phyloP scores from a whole-genome alignment of 306 rosid species.

The Glycine soja region DNA sequence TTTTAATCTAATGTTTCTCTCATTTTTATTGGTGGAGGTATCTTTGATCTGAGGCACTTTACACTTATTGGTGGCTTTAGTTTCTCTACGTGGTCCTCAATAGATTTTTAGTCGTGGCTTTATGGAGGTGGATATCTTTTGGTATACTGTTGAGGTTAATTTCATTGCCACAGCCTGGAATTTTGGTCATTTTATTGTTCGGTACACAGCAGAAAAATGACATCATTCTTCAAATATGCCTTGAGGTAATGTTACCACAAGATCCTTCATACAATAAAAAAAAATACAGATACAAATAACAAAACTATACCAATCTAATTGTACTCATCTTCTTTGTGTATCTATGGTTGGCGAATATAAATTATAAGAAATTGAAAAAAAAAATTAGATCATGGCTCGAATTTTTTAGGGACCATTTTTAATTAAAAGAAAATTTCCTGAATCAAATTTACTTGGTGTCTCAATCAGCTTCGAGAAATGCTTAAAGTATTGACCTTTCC shows the following conservation, averaged over 20 bases:
- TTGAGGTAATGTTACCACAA: background rate
- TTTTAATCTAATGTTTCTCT: too few relatives aligned
- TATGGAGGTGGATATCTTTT: too few relatives aligned
- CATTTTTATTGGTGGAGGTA: too few relatives aligned
- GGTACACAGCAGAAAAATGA: too few relatives aligned
- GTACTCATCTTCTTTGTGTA: constrained; percentile 2
- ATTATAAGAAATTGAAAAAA: too few relatives aligned
- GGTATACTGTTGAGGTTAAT: too few relatives aligned
- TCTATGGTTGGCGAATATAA: background rate
- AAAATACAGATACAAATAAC: background rate
- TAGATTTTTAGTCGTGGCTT: too few relatives aligned
- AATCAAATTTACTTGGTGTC: constrained; percentile 7
- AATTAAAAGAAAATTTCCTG: background rate
- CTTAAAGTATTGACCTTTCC: constrained; percentile 17
- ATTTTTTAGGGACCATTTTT: background rate
- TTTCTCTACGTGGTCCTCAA: too few relatives aligned
- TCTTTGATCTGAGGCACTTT: too few relatives aligned
- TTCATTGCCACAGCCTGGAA: too few relatives aligned
- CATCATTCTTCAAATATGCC: constrained; percentile 1
- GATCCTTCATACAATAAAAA: constrained; percentile 36
- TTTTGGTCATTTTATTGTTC: too few relatives aligned
- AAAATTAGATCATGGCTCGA: background rate
- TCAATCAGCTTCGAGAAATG: background rate
- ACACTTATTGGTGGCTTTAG: too few relatives aligned
- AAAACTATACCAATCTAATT: constrained; percentile 19